phyloP scores from a whole-genome alignment of 306 rosid genomes.

The Trifolium subterraneum region DNA sequence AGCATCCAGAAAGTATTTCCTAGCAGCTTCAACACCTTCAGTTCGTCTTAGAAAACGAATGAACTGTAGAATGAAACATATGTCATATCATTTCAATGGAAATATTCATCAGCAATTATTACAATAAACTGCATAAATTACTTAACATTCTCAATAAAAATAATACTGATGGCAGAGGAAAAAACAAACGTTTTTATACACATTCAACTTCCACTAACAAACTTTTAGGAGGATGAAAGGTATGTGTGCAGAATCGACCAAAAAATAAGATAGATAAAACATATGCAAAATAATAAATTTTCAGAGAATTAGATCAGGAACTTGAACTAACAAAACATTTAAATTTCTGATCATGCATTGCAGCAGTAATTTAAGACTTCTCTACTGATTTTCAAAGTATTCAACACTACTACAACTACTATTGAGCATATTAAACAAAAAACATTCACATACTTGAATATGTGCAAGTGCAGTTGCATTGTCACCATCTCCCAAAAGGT shows the following conservation, averaged over 20 bases:
- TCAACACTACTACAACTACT: slow-evolving; percentile 27
- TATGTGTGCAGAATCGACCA: no score
- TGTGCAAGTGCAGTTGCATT: slow-evolving; percentile 81
- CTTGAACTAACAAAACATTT: slow-evolving; percentile 10
- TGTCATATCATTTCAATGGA: slow-evolving; percentile 38
- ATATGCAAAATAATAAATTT: neutral
- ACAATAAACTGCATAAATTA: slow-evolving; percentile 16
- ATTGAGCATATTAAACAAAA: slow-evolving; percentile 33
- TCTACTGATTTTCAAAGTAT: neutral
- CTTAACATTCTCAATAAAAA: slow-evolving; percentile 7
- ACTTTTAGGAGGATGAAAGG: neutral
- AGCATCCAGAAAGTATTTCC: slow-evolving; percentile 91
- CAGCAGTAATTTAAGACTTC: neutral
- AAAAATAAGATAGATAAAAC: no score
- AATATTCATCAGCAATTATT: slow-evolving; percentile 13
- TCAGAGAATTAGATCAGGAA: slow-evolving; percentile 24
- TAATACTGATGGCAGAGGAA: neutral
- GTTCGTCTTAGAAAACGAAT: slow-evolving; percentile 92
- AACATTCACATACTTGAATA: slow-evolving; percentile 71
- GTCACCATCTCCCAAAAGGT: slow-evolving; percentile 74
- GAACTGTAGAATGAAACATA: slow-evolving; percentile 67
- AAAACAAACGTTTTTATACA: slow-evolving; percentile 9
- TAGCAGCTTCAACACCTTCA: slow-evolving; percentile 98
- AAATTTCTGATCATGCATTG: slow-evolving; percentile 25
- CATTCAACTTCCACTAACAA: neutral